These are phyloP conservation scores for Aphanoascus verrucosus DNA, from an alignment of 2,329 filamentous ascomycete species.

Conservation along the genomic window DNA sequence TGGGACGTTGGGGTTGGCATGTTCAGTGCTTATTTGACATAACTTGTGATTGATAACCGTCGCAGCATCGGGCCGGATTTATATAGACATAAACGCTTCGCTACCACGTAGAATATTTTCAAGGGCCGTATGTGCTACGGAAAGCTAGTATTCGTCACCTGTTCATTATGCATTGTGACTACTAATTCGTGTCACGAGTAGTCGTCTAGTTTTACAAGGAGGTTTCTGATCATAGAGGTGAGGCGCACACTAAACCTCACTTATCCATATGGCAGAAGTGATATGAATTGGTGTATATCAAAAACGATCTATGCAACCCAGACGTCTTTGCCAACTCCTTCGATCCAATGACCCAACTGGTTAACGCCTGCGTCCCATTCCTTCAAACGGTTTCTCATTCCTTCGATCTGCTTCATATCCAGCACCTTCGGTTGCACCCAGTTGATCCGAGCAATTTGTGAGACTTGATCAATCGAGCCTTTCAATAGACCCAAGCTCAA, in stretches of 20 bases:
- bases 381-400: constrained; percentile 74
- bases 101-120: too few relatives aligned
- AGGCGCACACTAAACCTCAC: too few relatives aligned
- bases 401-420: constrained; percentile 88
- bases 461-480: constrained; percentile 93
- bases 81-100: too few relatives aligned
- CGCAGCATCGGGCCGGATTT: too few relatives aligned
- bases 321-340: constrained; percentile 83
- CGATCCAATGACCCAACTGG: constrained; percentile 93
- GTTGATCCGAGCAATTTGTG: constrained; percentile 84
- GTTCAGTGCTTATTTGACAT: constrained; percentile 2
- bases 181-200: too few relatives aligned
- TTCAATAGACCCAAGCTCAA: constrained; percentile 79
- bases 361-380: constrained; percentile 98
- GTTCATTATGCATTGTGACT: too few relatives aligned
- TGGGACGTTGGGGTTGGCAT: constrained; percentile 25
- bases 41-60: background rate
- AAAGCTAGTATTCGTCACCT: too few relatives aligned
- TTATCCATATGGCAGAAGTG: too few relatives aligned
- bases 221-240: too few relatives aligned
- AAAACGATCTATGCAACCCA: constrained; percentile 60
- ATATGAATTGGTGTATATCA: too few relatives aligned
- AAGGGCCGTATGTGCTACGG: too few relatives aligned
- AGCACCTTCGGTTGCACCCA: constrained; percentile 99
- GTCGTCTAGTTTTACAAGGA: too few relatives aligned